A percentile compares a stretch with the other conserved stretches of the same genome.
These are phyloP conservation scores for Periconia sp. DNA, from an alignment of 2,329 filamentous ascomycete species.

Conservation along the genomic window DNA sequence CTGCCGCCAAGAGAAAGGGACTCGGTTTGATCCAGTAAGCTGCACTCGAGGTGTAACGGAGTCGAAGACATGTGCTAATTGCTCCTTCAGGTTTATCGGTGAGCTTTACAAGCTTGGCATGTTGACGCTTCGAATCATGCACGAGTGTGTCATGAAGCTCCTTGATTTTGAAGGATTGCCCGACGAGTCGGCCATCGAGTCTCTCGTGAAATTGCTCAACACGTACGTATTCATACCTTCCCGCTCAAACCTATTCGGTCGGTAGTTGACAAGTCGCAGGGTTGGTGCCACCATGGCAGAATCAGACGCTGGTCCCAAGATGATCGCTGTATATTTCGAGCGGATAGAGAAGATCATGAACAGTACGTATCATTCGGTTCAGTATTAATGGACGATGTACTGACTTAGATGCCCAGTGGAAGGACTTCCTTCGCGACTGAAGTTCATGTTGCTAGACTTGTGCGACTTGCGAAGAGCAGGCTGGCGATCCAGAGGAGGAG, in stretches of 20 bases:
- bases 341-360: conserved; percentile 85
- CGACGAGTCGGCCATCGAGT: conserved; percentile 96
- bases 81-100: no score
- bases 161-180: conserved; percentile 93
- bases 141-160: conserved; percentile 96
- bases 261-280: no score
- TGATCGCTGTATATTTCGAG: conserved; percentile 93
- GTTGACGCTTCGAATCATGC: conserved; percentile 99
- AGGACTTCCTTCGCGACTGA: conserved; percentile 79
- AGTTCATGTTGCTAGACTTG: conserved; percentile 97
- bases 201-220: conserved; percentile 87
- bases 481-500: conserved; percentile 86
- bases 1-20: conserved; percentile 93
- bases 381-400: no score
- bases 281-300: conserved; percentile 87
- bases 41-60: no score
- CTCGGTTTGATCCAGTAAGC: conserved; percentile 98
- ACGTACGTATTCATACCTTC: no score
- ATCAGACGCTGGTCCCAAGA: conserved; percentile 76
- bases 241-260: no score
- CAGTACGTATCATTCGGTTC: no score
- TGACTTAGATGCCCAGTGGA: no score
- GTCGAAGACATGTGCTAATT: not conserved
- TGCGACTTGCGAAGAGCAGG: conserved; percentile 77
- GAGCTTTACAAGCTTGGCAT: conserved; percentile 97